Evolutionary conservation across 2,329 filamentous ascomycete genomes (phyloP).

Genomic region (Colletotrichum godetiae): DNA sequence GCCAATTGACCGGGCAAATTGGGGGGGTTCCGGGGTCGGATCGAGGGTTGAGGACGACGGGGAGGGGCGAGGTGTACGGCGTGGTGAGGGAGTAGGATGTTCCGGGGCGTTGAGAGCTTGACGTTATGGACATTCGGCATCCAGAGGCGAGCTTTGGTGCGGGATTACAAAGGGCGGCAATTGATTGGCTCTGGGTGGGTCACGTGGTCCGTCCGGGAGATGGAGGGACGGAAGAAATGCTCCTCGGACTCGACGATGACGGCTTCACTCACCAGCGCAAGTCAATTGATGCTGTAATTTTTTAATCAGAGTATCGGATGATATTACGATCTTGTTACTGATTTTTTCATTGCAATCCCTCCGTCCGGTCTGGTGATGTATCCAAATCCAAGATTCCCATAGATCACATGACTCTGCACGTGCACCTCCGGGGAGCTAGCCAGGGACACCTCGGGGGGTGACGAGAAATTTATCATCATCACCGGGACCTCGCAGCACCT

Average conservation of each 20-base stretch:
- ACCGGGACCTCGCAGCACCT: slow-evolving; percentile 23
- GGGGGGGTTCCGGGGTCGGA: slow-evolving; percentile 5
- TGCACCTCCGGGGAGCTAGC: slow-evolving; percentile 24
- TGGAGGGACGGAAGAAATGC: slow-evolving; percentile 1
- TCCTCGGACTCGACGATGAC: slow-evolving; percentile 13
- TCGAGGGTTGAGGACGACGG: slow-evolving; percentile 22
- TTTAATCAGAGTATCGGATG: rapidly evolving
- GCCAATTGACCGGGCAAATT: slow-evolving; percentile 33
- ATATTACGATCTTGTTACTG: rapidly evolving
- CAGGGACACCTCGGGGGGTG: slow-evolving; percentile 30
- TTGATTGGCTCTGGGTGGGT: slow-evolving; percentile 31
- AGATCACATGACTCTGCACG: slow-evolving; percentile 31
- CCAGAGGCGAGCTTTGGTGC: slow-evolving; percentile 36
- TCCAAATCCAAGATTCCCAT: rapidly evolving
- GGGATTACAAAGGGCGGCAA: slow-evolving; percentile 38
- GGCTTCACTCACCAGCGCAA: not conserved
- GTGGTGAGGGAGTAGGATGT: slow-evolving; percentile 5
- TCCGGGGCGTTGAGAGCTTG: slow-evolving; percentile 32
- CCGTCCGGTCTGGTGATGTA: not conserved
- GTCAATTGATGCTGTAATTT: not conserved
- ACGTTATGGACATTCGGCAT: slow-evolving; percentile 33
- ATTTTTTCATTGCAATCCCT: not conserved
- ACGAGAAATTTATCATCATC: slow-evolving; percentile 40
- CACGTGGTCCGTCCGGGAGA: slow-evolving; percentile 22
- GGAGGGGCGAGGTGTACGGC: not conserved